phyloP scores from a whole-genome alignment of 2,329 filamentous ascomycete species.

The Xylariales sp. region DNA sequence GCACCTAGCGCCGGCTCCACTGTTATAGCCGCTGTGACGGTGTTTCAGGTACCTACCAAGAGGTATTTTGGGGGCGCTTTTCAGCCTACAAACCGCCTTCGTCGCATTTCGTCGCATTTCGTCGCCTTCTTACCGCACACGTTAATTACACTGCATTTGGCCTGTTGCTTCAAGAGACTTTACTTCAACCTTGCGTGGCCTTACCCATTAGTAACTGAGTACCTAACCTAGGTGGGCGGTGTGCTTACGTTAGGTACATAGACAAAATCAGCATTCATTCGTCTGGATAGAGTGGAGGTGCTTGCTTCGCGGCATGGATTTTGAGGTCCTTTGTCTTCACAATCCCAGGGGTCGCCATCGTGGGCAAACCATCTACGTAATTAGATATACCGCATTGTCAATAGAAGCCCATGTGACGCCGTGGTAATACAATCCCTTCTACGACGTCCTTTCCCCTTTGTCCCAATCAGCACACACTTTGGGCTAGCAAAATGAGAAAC shows the following conservation, averaged over 20 bases:
- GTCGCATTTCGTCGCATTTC: too few species aligned
- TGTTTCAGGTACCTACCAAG: neutral
- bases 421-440: neutral
- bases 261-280: too few species aligned
- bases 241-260: neutral
- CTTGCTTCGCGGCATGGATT: neutral
- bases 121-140: too few species aligned
- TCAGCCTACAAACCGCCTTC: neutral
- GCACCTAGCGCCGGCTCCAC: slow-evolving; percentile 30
- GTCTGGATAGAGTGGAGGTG: neutral
- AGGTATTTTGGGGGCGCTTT: neutral
- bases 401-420: neutral
- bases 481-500: neutral
- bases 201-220: too few species aligned
- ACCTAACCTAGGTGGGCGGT: too few species aligned
- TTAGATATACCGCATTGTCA: neutral
- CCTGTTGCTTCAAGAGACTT: too few species aligned
- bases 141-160: too few species aligned
- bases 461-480: neutral
- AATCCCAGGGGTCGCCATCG: neutral
- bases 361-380: neutral
- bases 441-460: neutral
- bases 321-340: neutral
- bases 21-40: slow-evolving; percentile 24
- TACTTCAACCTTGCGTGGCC: too few species aligned